Conservation (phyloP, 2,329 filamentous ascomycete species). For the Penicillium vulpinum region DNA sequence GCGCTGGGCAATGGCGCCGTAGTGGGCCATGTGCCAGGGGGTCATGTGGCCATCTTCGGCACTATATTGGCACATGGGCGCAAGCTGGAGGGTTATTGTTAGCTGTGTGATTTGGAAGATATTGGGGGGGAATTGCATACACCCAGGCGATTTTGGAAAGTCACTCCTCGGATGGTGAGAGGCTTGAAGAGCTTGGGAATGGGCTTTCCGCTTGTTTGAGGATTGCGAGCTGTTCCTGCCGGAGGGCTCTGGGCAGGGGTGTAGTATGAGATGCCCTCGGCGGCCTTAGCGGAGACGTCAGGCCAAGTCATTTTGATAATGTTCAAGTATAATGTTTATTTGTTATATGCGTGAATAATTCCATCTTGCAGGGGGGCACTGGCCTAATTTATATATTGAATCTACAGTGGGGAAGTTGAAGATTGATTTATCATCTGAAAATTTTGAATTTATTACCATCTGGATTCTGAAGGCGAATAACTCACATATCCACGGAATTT, state of each 20-base stretch:
- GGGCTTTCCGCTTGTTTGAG: conserved; percentile 43
- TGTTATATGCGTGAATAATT: not conserved
- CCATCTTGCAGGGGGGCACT: not conserved
- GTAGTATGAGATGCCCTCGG: conserved; percentile 45
- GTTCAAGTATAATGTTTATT: not conserved
- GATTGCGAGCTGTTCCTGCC: conserved; percentile 41
- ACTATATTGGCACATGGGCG: conserved; percentile 67
- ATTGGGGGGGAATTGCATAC: conserved; percentile 26
- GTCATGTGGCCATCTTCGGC: conserved; percentile 70
- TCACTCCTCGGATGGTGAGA: conserved; percentile 58
- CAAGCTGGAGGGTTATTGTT: conserved; percentile 8
- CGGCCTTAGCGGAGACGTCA: conserved; percentile 38
- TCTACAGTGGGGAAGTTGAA: not conserved
- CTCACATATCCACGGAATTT: not conserved
- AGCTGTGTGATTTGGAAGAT: not conserved
- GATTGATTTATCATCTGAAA: conserved; percentile 3
- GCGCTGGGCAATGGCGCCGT: conserved; percentile 74
- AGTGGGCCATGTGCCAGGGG: conserved; percentile 78
- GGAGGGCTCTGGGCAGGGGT: conserved; percentile 40
- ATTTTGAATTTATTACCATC: not conserved
- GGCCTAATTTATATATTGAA: not conserved
- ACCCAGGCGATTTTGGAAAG: conserved; percentile 66
- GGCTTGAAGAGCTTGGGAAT: conserved; percentile 60
- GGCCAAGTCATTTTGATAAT: conserved; percentile 26
- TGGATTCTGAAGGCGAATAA: not conserved